These are phyloP conservation scores for Cladosporium sp. DNA, from an alignment of 2,329 filamentous ascomycete species.

Conservation along the genomic window DNA sequence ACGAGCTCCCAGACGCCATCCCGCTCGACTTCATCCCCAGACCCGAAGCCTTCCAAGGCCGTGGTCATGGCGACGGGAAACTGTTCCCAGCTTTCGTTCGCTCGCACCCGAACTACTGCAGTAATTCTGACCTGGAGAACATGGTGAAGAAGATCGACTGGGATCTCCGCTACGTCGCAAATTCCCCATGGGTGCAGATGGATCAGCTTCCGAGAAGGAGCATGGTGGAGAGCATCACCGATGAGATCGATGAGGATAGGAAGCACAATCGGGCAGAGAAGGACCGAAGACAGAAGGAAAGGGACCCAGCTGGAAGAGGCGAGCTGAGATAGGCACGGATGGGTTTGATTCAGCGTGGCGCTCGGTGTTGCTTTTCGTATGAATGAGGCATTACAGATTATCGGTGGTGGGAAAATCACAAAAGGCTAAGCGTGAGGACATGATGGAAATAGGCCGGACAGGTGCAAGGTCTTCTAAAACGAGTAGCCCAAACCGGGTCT, in stretches of 20 bases:
- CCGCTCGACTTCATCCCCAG: constrained; percentile 70
- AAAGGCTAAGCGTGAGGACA: too few species aligned
- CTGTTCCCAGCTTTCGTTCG: constrained; percentile 73
- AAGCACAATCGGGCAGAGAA: constrained; percentile 40
- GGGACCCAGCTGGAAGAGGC: constrained; percentile 39
- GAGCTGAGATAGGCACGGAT: constrained; percentile 28
- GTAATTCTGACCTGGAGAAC: constrained; percentile 68
- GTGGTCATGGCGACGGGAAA: constrained; percentile 61
- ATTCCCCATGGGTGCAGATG: constrained; percentile 58
- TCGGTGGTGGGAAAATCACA: background rate
- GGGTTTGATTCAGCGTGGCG: constrained; percentile 7
- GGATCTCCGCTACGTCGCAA: constrained; percentile 75
- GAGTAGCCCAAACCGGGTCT: too few species aligned
- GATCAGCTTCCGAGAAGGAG: constrained; percentile 8
- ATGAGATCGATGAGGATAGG: constrained; percentile 62
- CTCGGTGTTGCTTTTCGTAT: background rate
- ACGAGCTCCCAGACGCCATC: constrained; percentile 65
- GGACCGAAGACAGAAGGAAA: constrained; percentile 36
- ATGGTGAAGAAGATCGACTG: constrained; percentile 73
- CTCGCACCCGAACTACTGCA: constrained; percentile 55
- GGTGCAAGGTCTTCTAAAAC: too few species aligned
- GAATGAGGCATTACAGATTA: background rate
- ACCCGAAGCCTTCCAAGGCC: constrained; percentile 71
- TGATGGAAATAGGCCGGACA: too few species aligned
- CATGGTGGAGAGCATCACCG: constrained; percentile 35